phyloP scores from a whole-genome alignment of 768 basidiomycete species.

The Kwoniella mangroviensis region DNA sequence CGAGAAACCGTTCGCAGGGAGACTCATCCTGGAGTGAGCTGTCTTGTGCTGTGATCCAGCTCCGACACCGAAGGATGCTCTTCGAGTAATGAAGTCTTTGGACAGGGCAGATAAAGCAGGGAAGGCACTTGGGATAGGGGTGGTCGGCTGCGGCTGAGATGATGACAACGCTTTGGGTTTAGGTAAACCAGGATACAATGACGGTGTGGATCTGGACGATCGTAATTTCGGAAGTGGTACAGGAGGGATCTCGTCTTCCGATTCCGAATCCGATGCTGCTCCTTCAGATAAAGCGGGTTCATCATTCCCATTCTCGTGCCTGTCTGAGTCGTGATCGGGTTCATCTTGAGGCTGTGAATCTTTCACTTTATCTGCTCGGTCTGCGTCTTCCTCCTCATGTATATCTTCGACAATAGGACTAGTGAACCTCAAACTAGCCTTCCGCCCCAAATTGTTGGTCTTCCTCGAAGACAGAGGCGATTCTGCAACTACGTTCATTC shows the following conservation, averaged over 20 bases:
- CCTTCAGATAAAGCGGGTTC: background rate
- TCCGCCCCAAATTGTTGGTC: background rate
- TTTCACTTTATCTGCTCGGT: background rate
- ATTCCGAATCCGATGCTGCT: background rate
- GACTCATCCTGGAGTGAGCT: background rate
- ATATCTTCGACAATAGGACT: constrained; percentile 20
- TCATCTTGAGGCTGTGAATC: constrained; percentile 7
- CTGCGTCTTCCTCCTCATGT: constrained; percentile 11
- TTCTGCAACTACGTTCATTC: background rate
- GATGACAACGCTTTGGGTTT: background rate
- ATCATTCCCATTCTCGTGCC: background rate
- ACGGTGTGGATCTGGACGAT: constrained; percentile 1
- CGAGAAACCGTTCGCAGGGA: constrained; percentile 4
- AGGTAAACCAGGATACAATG: constrained; percentile 1
- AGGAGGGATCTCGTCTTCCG: background rate
- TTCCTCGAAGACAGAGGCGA: constrained; percentile 14
- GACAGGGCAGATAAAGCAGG: constrained; percentile 14
- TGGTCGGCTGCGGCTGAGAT: constrained; percentile 3
- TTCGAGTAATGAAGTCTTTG: constrained; percentile 3
- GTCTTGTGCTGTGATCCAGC: background rate
- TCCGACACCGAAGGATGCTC: background rate
- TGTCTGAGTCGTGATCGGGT: background rate
- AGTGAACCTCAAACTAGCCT: constrained; percentile 9
- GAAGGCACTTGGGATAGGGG: background rate
- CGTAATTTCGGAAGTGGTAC: constrained; percentile 3